phyloP scores from a whole-genome alignment of 495 filamentous ascomycete genomes.

The Bacidia gigantensis region DNA sequence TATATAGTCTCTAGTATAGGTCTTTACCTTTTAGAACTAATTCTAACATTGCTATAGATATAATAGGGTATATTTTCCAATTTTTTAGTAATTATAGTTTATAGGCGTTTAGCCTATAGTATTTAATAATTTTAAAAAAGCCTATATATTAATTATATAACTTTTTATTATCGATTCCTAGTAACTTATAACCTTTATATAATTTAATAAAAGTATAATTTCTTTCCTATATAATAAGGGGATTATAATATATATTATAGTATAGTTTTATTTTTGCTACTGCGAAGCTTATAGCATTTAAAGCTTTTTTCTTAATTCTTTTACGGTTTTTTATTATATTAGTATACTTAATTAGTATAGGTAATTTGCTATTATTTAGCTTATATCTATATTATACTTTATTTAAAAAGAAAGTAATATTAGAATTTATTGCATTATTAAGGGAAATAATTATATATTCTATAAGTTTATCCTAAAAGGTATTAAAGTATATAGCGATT shows the following conservation, averaged over 20 bases:
- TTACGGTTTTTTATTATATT: neutral
- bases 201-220: conserved; percentile 1
- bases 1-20: neutral
- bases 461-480: neutral
- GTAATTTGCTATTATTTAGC: neutral
- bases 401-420: neutral
- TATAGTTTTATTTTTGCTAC: neutral
- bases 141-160: neutral
- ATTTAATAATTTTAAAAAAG: neutral
- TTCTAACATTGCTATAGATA: neutral
- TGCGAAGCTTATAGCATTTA: neutral
- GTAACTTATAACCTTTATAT: neutral
- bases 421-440: neutral
- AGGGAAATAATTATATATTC: neutral
- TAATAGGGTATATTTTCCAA: neutral
- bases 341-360: neutral
- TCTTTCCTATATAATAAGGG: neutral
- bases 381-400: neutral
- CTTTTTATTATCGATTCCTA: neutral
- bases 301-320: neutral
- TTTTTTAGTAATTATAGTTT: neutral
- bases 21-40: neutral
- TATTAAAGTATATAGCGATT: neutral
- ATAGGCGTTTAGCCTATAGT: neutral
- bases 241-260: neutral